Conservation (phyloP, 306 rosid genomes). For the Biancaea sappan region DNA sequence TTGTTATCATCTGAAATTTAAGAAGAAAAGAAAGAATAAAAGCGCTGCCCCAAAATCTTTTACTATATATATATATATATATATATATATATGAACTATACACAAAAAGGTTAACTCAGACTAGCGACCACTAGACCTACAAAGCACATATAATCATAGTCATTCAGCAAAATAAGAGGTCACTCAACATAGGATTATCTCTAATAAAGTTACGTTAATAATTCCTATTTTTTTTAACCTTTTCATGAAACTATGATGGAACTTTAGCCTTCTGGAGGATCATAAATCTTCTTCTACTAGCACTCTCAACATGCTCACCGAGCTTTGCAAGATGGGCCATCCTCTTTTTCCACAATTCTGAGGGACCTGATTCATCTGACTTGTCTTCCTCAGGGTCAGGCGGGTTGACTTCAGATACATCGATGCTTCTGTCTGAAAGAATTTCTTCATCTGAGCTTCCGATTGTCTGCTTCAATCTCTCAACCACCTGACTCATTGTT, state of each 20-base stretch:
- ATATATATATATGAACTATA: conserved; percentile 18
- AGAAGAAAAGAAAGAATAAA: not conserved
- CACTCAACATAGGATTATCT: not conserved
- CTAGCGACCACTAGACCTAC: not conserved
- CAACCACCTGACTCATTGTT: conserved; percentile 51
- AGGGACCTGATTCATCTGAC: conserved; percentile 6
- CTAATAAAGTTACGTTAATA: not conserved
- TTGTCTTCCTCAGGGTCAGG: conserved; percentile 19
- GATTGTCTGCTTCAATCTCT: conserved; percentile 50
- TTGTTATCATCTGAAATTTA: not conserved
- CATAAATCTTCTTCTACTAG: conserved; percentile 60
- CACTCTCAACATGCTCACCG: conserved; percentile 56
- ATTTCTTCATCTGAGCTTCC: conserved; percentile 32
- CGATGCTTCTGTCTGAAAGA: conserved; percentile 28
- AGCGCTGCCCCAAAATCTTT: conserved; percentile 8
- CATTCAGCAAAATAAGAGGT: conserved; percentile 19
- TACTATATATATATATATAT: no score
- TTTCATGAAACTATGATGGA: conserved; percentile 29
- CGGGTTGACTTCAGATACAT: conserved; percentile 18
- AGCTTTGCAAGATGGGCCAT: conserved; percentile 65
- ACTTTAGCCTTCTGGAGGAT: conserved; percentile 54
- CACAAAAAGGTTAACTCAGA: not conserved
- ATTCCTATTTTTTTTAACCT: no score
- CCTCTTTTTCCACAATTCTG: conserved; percentile 52
- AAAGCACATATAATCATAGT: not conserved